Evolutionary conservation across 306 rosid genomes (phyloP).

Genomic region (Lagenaria siceraria): DNA sequence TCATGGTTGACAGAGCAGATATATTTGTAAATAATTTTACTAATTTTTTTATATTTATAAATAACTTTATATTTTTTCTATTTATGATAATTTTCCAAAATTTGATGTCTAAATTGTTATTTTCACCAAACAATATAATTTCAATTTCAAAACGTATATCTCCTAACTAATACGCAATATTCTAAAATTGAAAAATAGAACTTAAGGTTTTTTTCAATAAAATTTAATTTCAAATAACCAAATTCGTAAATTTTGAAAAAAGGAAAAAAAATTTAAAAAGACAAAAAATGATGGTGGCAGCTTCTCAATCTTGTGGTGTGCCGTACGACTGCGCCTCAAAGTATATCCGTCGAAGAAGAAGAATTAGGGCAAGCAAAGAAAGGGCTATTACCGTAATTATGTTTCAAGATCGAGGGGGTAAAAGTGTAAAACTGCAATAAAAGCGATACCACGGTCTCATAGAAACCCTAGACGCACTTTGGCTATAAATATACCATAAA

Average conservation of each 20-base stretch:
- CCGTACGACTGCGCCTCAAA: neutral
- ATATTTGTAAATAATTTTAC: too few species aligned
- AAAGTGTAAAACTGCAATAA: neutral
- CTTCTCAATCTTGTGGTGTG: neutral
- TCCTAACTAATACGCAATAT: too few species aligned
- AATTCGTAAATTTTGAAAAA: neutral
- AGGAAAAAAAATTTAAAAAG: neutral
- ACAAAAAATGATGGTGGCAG: neutral
- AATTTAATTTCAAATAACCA: neutral
- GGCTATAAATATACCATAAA: neutral
- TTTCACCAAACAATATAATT: too few species aligned
- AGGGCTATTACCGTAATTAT: neutral
- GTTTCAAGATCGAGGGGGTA: neutral
- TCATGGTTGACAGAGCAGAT: too few species aligned
- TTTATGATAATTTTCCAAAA: too few species aligned
- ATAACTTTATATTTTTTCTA: too few species aligned
- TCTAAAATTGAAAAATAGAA: too few species aligned
- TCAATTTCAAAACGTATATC: too few species aligned
- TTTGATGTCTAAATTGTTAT: too few species aligned
- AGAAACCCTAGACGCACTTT: constrained; percentile 1
- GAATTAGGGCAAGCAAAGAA: neutral
- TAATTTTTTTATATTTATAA: too few species aligned
- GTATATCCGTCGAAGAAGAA: neutral
- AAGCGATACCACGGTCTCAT: neutral
- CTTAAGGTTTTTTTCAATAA: too few species aligned